Conservation (phyloP, 2,329 filamentous ascomycete species). For the Colletotrichum tofieldiae region DNA sequence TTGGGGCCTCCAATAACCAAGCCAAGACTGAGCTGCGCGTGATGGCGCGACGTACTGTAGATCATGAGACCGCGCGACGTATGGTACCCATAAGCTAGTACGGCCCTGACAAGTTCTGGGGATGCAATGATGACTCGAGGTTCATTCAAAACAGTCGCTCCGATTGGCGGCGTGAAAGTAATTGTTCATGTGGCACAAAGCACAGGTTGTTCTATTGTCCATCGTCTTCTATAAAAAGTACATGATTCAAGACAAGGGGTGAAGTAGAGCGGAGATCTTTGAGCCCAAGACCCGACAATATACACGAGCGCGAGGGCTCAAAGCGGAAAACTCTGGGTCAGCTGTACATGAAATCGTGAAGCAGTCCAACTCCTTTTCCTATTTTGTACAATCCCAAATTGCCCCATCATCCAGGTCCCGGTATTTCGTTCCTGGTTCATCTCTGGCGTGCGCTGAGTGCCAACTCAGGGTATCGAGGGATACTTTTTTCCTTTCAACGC, state of each 20-base stretch:
- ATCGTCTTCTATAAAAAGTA: conserved; percentile 52
- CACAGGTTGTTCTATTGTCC: conserved; percentile 39
- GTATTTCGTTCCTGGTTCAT: conserved; percentile 20
- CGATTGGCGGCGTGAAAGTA: neutral
- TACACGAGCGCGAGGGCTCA: conserved; percentile 53
- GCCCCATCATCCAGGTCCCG: conserved; percentile 18
- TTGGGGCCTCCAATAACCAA: conserved; percentile 6
- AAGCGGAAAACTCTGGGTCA: conserved; percentile 41
- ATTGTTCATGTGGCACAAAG: conserved; percentile 25
- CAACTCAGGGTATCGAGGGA: conserved; percentile 31
- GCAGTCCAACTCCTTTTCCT: conserved; percentile 42
- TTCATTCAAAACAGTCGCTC: neutral
- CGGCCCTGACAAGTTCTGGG: conserved; percentile 27
- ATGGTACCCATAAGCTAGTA: conserved; percentile 16
- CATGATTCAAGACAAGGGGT: conserved; percentile 55
- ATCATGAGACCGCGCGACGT: conserved; percentile 15
- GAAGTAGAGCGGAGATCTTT: conserved; percentile 61
- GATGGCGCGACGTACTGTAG: conserved; percentile 19
- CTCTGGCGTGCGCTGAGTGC: conserved; percentile 30
- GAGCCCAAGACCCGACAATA: conserved; percentile 52
- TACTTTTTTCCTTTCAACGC: conserved; percentile 2
- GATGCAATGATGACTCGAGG: conserved; percentile 37
- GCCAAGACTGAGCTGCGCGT: conserved; percentile 24
- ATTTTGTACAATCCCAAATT: conserved; percentile 42
- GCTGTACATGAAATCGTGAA: conserved; percentile 48